Conservation (phyloP, 441 rosid species). For the Mallotus repandus region DNA sequence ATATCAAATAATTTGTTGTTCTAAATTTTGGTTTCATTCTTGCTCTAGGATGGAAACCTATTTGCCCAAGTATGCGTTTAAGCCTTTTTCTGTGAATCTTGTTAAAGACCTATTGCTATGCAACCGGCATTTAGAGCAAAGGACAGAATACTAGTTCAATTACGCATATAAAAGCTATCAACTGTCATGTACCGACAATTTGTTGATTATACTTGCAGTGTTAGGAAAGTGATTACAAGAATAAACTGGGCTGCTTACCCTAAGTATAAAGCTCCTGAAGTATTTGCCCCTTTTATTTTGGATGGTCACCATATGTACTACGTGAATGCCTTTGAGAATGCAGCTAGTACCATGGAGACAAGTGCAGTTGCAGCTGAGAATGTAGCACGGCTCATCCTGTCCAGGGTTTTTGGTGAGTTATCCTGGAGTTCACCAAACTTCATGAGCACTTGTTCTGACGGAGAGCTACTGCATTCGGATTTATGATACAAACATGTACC, state of each 20-base stretch:
- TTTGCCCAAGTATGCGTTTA: neutral
- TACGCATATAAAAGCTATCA: neutral
- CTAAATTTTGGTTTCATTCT: no score
- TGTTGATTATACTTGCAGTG: conserved; percentile 32
- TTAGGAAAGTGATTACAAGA: conserved; percentile 56
- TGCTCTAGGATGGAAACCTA: no score
- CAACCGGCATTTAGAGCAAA: neutral
- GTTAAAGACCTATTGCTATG: neutral
- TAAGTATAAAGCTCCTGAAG: conserved; percentile 76
- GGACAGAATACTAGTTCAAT: neutral
- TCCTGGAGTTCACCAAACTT: conserved; percentile 25
- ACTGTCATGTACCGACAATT: conserved; percentile 20
- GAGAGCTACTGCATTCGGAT: conserved; percentile 37
- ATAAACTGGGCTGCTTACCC: conserved; percentile 98
- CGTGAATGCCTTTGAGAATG: conserved; percentile 86
- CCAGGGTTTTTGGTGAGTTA: conserved; percentile 40
- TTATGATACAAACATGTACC: conserved; percentile 27
- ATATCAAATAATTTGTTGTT: neutral
- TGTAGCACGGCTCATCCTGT: conserved; percentile 70
- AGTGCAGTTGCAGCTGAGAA: conserved; percentile 93
- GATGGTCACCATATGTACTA: conserved; percentile 78
- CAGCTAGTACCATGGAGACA: conserved; percentile 92
- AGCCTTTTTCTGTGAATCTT: neutral
- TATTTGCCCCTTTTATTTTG: conserved; percentile 76
- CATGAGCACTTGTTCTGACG: conserved; percentile 28